phyloP scores from a whole-genome alignment of 257 asterid genomes.

The Eustoma russellianum region DNA sequence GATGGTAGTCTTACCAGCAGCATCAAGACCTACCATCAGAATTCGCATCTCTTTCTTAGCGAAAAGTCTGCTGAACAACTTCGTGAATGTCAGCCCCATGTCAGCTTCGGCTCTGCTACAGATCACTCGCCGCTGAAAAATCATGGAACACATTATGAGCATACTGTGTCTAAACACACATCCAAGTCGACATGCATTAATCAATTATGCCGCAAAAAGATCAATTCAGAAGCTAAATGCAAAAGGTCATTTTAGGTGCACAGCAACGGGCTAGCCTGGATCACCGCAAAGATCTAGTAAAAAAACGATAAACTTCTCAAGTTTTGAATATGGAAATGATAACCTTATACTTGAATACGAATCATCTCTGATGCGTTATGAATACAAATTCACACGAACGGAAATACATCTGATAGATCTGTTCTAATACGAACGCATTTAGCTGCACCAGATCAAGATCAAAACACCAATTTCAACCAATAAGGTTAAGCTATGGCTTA shows the following conservation, averaged over 20 bases:
- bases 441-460: not conserved
- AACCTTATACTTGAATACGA: not conserved
- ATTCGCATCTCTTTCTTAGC: conserved; percentile 38
- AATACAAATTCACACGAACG: not conserved
- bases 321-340: not conserved
- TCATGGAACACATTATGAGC: not conserved
- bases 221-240: not conserved
- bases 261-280: not conserved
- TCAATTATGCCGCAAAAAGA: not conserved
- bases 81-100: conserved; percentile 36
- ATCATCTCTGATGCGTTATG: not conserved
- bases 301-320: not conserved
- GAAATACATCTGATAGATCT: conserved; percentile 1
- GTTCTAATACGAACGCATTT: conserved; percentile 1
- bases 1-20: conserved; percentile 38
- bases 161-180: not conserved
- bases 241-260: not conserved
- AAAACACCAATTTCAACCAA: not conserved
- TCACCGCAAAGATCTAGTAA: not conserved
- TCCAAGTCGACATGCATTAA: not conserved
- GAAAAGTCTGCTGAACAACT: conserved; percentile 32
- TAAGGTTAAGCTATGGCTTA: no score
- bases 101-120: conserved; percentile 10
- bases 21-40: conserved; percentile 38
- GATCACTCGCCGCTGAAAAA: conserved; percentile 12